Evolutionary conservation across 768 basidiomycete species (phyloP).

Genomic region (Grammothele lineata): DNA sequence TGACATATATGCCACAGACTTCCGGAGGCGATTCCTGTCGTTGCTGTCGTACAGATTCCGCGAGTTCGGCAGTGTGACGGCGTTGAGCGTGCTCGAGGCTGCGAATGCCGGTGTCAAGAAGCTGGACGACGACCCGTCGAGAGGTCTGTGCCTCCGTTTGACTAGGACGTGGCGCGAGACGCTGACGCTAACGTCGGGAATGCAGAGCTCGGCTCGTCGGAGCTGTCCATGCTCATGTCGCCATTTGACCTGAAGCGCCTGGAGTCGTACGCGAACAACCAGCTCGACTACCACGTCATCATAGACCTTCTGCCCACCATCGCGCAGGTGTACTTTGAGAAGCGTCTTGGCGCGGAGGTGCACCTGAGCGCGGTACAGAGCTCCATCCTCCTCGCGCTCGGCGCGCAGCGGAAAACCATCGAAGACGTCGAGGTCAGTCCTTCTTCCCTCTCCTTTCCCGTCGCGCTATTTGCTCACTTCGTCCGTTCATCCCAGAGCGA

Average conservation of each 20-base stretch:
- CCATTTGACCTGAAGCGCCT: slow-evolving; percentile 96
- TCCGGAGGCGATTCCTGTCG: slow-evolving; percentile 84
- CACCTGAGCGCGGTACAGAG: slow-evolving; percentile 85
- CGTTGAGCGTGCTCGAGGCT: slow-evolving; percentile 86
- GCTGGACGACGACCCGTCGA: slow-evolving; percentile 34
- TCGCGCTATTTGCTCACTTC: not conserved
- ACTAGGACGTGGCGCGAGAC: not conserved
- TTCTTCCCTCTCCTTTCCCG: not conserved
- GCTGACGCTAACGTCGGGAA: slow-evolving; percentile 32
- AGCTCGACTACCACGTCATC: slow-evolving; percentile 95
- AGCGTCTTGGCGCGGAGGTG: slow-evolving; percentile 58
- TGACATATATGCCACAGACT: slow-evolving; percentile 63
- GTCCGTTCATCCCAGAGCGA: slow-evolving; percentile 47
- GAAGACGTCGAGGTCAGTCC: slow-evolving; percentile 80
- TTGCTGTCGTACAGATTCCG: slow-evolving; percentile 93
- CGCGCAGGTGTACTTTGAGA: slow-evolving; percentile 82
- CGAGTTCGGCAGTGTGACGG: slow-evolving; percentile 86
- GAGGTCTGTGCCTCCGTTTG: slow-evolving; percentile 31
- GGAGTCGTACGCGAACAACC: slow-evolving; percentile 92
- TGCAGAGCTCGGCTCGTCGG: slow-evolving; percentile 42
- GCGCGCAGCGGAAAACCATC: slow-evolving; percentile 82
- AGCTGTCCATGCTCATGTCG: slow-evolving; percentile 63
- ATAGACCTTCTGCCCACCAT: slow-evolving; percentile 85
- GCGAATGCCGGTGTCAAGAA: slow-evolving; percentile 58
- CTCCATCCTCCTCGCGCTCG: slow-evolving; percentile 84